Conservation (phyloP, 2,329 filamentous ascomycete genomes). For the Ceratocystiopsis sp. region DNA sequence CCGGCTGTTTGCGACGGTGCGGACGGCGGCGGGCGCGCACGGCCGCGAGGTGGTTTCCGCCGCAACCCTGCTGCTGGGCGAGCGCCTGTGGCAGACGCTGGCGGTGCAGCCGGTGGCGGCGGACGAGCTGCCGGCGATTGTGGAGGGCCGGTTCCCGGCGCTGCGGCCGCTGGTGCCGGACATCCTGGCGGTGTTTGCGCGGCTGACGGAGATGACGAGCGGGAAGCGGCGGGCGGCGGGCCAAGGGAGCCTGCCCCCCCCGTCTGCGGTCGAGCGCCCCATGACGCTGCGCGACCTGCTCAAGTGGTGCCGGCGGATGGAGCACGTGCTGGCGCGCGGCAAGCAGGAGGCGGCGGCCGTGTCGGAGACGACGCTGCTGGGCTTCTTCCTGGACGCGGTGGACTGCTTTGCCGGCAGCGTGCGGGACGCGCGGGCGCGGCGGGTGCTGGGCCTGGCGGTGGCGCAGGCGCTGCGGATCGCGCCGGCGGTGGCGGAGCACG, state of each 20-base stretch:
- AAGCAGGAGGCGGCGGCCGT: constrained; percentile 42
- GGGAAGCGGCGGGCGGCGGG: too few relatives aligned
- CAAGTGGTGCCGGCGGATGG: constrained; percentile 75
- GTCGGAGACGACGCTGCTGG: constrained; percentile 54
- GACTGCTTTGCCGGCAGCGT: constrained; percentile 83
- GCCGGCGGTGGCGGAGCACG: constrained; percentile 62
- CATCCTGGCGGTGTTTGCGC: constrained; percentile 39
- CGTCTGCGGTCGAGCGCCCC: constrained; percentile 28
- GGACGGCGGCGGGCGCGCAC: constrained; percentile 53
- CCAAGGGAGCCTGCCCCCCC: neutral
- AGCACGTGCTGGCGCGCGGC: constrained; percentile 35
- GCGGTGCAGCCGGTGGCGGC: constrained; percentile 47
- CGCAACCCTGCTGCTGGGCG: constrained; percentile 59
- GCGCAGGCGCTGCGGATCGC: constrained; percentile 80
- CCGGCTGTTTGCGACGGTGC: constrained; percentile 78
- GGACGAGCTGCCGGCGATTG: constrained; percentile 57
- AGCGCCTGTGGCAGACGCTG: constrained; percentile 74
- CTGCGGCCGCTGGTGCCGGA: constrained; percentile 45
- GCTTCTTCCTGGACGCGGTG: constrained; percentile 83
- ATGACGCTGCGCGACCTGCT: constrained; percentile 54
- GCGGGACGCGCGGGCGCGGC: constrained; percentile 44
- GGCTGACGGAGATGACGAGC: too few relatives aligned
- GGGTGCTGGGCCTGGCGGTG: constrained; percentile 48
- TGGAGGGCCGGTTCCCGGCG: constrained; percentile 51
- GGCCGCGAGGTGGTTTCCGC: constrained; percentile 39